Base-by-base conservation (phyloP, 228 moss, liverwort and hornwort species). In the Sphagnum magellanicum region DNA sequence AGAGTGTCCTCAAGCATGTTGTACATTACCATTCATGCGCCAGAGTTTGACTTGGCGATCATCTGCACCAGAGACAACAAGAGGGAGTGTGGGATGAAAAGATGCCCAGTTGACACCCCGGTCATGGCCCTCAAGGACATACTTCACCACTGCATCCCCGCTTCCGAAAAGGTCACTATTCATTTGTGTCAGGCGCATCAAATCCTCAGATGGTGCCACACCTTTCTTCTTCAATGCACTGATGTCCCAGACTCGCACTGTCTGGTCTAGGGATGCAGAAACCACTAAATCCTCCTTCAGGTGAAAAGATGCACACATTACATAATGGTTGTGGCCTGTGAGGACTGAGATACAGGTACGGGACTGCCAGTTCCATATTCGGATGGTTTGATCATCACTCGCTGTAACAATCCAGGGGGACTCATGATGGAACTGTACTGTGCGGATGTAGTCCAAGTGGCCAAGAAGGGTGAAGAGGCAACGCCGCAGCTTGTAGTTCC, bases 281-380 rank as follows among this genome's bases (percentile, higher is more conserved):
- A 98, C 97, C 57, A 98, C 97, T 69, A 98, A 81, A 66, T 98
- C 97, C 72, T 98, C 97, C 75, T 98, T 98, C 5, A 98, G 83
- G 68, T 98, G 97, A 69, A 98, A 98, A 6, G 97, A 93, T 52
- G 97, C 97, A 75, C 97, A 93, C 97, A 93, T 98, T 68, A 98
- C 97, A 69, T 98, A 98, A 60, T 98, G 97, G 67, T 98, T 98
- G 72, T 98, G 97, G 53, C 97, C 97, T 4, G 97, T 98, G 70
- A 98, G 91, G 48, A 98, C 97, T 16, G 97, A 98, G 67, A 98
- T 93, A 73, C 97, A 98, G 10, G 97, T 98, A 32, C 97, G 91
- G 15, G 97, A 98, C 85, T 98, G 97, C 97, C 97, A 98, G 76
- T 98, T 98, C 97, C 97, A 98, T 74, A 98, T 91, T 73, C 97